phyloP scores from a whole-genome alignment of 192 early-diverging fungal genomes.

The Polychytrium aggregatum region DNA sequence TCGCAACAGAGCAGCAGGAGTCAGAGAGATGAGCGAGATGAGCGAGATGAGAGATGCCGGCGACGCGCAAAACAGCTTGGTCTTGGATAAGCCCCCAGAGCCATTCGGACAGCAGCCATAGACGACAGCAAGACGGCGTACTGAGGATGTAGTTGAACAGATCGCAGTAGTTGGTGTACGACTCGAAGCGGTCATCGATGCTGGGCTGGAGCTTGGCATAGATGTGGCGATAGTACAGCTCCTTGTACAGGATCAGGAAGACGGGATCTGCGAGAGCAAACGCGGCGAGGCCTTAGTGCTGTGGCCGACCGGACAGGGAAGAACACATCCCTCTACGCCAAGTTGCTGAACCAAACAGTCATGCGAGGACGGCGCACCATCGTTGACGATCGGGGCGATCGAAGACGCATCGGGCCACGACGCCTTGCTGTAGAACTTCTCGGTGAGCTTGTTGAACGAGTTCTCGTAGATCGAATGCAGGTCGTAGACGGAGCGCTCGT shows the following conservation, averaged over 20 bases:
- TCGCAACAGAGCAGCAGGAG: no score
- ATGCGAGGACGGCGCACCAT: constrained; percentile 23
- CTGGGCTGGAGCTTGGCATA: constrained; percentile 83
- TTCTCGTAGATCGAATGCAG: constrained; percentile 79
- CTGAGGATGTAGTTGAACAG: constrained; percentile 93
- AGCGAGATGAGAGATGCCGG: neutral
- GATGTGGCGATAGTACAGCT: constrained; percentile 94
- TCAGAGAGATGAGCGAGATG: no score
- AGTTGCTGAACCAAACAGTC: neutral
- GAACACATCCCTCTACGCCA: no score
- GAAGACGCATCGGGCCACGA: constrained; percentile 82
- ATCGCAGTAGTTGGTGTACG: constrained; percentile 94
- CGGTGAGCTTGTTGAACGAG: constrained; percentile 81
- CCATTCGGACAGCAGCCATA: no score
- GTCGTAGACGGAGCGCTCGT: constrained; percentile 74
- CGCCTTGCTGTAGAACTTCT: constrained; percentile 80
- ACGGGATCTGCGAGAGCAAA: constrained; percentile 48
- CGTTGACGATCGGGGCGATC: constrained; percentile 73
- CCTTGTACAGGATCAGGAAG: constrained; percentile 89
- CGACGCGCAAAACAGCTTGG: neutral
- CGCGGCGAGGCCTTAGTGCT: neutral
- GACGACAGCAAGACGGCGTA: constrained; percentile 21
- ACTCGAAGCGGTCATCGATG: constrained; percentile 80
- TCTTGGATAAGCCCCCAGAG: no score
- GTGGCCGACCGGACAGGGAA: no score